These are phyloP conservation scores for Afroboletus lepidellus DNA, from an alignment of 1,284 basidiomycete species.

Conservation along the genomic window DNA sequence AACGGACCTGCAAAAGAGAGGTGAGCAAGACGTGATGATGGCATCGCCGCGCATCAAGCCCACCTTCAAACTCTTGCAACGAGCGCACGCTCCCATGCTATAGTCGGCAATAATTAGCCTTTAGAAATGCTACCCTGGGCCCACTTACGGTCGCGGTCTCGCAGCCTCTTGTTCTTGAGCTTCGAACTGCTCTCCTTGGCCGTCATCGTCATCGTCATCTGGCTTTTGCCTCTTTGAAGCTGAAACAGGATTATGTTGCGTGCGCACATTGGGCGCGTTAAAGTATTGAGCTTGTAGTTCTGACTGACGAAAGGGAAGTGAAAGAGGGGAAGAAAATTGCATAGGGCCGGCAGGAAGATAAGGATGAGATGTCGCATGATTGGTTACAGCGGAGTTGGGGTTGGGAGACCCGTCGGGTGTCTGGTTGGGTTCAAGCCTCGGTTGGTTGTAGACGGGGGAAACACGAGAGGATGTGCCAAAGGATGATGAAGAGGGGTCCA, in stretches of 20 bases:
- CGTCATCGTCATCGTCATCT: constrained; percentile 24
- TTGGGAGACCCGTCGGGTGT: constrained; percentile 16
- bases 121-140: not conserved
- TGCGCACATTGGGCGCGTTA: constrained; percentile 1
- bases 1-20: constrained; percentile 49
- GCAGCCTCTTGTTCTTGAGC: constrained; percentile 21
- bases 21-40: constrained; percentile 1
- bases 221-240: constrained; percentile 22
- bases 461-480: constrained; percentile 16
- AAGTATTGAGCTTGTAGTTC: constrained; percentile 33
- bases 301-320: constrained; percentile 29
- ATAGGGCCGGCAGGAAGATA: constrained; percentile 29
- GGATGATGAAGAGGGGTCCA: constrained; percentile 20
- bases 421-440: constrained; percentile 11
- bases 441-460: constrained; percentile 22
- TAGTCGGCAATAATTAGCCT: constrained; percentile 3
- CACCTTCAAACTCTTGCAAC: constrained; percentile 74
- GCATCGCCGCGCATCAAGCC: constrained; percentile 2
- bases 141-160: constrained; percentile 23
- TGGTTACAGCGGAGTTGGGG: not conserved
- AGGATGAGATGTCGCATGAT: constrained; percentile 11
- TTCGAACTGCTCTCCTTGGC: constrained; percentile 23
- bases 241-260: constrained; percentile 2
- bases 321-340: constrained; percentile 32
- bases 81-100: constrained; percentile 58